A percentile compares a stretch with the other conserved stretches of the same genome.
Evolutionary conservation across 1,139 yeast genomes (phyloP).

Genomic region (Sugiyamaella xylanicola): DNA sequence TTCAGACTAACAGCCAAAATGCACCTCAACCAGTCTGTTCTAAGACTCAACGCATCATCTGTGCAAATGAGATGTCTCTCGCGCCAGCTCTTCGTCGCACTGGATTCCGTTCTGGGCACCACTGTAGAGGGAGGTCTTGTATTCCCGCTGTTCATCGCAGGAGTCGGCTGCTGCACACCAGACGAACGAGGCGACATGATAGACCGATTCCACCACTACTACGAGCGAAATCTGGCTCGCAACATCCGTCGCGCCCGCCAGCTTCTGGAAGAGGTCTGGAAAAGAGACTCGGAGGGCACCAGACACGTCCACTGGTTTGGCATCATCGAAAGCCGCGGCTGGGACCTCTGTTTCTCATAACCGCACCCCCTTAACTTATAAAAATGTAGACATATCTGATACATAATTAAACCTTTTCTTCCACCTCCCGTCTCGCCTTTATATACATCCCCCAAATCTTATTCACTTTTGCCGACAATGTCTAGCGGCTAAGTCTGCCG

Average conservation of each 20-base stretch:
- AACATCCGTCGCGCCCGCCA: conserved; percentile 63
- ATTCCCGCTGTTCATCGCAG: conserved; percentile 77
- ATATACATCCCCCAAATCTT: not conserved
- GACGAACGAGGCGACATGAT: conserved; percentile 52
- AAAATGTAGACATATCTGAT: no score
- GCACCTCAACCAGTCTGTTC: conserved; percentile 65
- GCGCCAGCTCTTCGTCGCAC: conserved; percentile 55
- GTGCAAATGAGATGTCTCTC: conserved; percentile 64
- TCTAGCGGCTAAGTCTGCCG: not conserved
- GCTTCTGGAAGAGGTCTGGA: conserved; percentile 64
- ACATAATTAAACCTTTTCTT: not conserved
- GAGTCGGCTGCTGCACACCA: conserved; percentile 61
- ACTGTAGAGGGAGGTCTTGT: conserved; percentile 71
- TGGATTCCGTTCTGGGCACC: conserved; percentile 65
- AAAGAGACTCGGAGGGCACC: conserved; percentile 49
- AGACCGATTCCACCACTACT: conserved; percentile 56
- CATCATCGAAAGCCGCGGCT: conserved; percentile 64
- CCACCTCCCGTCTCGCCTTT: not conserved
- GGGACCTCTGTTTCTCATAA: conserved; percentile 78
- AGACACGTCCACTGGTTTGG: conserved; percentile 66
- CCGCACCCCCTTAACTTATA: not conserved
- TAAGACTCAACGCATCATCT: conserved; percentile 61
- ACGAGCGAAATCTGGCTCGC: conserved; percentile 65
- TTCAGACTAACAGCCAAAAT: conserved; percentile 71
- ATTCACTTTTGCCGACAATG: not conserved